Conservation (phyloP, 352 stramenopile species). For the Elongisporangium anandrum region DNA sequence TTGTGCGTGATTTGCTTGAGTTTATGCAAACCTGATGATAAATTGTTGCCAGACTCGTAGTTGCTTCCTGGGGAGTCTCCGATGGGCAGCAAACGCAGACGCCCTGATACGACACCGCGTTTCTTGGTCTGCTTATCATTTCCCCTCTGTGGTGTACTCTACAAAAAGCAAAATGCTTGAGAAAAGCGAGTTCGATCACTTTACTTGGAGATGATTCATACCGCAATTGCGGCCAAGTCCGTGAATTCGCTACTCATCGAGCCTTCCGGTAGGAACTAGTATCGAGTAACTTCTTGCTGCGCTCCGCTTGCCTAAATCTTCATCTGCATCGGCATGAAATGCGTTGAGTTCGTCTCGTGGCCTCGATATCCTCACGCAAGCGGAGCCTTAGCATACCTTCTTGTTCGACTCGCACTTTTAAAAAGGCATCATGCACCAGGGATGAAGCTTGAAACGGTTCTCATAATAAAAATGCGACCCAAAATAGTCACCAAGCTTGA, state of each 20-base stretch:
- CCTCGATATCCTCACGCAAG: background rate
- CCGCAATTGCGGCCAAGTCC: constrained; percentile 41
- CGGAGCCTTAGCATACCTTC: background rate
- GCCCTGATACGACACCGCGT: constrained; percentile 28
- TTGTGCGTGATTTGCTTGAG: constrained; percentile 77
- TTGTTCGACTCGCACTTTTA: background rate
- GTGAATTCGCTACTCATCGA: constrained; percentile 50
- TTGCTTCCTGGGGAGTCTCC: constrained; percentile 22
- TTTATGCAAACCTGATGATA: constrained; percentile 21
- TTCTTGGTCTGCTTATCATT: constrained; percentile 51
- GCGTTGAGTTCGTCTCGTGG: background rate
- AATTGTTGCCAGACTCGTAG: constrained; percentile 24
- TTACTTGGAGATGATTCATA: constrained; percentile 1
- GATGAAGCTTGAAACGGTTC: background rate
- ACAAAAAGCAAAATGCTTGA: background rate
- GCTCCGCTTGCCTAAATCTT: background rate
- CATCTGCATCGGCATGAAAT: background rate
- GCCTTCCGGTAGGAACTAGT: background rate
- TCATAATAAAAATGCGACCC: background rate
- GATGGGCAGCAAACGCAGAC: constrained; percentile 49
- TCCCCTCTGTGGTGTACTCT: constrained; percentile 24
- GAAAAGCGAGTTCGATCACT: background rate
- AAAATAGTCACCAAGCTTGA: constrained; percentile 1
- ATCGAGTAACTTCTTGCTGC: background rate
- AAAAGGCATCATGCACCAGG: background rate